These are phyloP conservation scores for Alternaria ventricosa DNA, from an alignment of 2,329 filamentous ascomycete genomes.

Conservation along the genomic window DNA sequence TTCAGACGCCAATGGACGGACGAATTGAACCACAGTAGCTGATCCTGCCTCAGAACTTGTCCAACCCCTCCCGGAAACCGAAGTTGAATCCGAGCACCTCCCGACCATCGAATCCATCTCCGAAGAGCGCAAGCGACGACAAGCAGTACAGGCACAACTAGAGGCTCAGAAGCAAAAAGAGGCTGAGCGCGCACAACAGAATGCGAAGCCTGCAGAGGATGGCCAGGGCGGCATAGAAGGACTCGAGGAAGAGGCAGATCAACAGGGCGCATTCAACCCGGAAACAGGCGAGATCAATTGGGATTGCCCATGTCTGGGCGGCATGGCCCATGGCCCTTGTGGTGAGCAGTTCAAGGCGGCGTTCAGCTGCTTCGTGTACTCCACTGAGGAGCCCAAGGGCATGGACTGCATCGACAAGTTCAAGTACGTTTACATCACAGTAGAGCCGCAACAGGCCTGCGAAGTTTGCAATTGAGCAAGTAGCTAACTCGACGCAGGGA, in stretches of 20 bases:
- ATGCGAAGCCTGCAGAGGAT: constrained; percentile 12
- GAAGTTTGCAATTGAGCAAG: neutral
- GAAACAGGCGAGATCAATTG: constrained; percentile 99
- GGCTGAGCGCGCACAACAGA: constrained; percentile 19
- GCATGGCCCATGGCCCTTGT: constrained; percentile 96
- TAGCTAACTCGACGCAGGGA: constrained; percentile 60
- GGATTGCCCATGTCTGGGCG: constrained; percentile 97
- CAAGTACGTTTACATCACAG: constrained; percentile 67
- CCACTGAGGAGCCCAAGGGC: constrained; percentile 91
- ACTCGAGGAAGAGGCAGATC: constrained; percentile 79
- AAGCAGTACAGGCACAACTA: constrained; percentile 37
- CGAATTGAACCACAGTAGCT: constrained; percentile 2
- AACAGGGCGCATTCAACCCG: constrained; percentile 94
- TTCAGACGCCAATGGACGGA: neutral
- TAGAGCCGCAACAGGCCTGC: neutral
- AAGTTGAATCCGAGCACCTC: constrained; percentile 50
- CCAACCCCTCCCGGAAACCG: constrained; percentile 48
- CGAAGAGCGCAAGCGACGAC: constrained; percentile 49
- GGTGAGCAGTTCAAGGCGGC: constrained; percentile 94
- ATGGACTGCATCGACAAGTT: constrained; percentile 98
- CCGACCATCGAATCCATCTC: constrained; percentile 55
- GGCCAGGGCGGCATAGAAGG: constrained; percentile 55
- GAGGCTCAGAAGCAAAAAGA: constrained; percentile 35
- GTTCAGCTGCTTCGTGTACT: constrained; percentile 99
- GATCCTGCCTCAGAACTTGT: constrained; percentile 23